Evolutionary conservation across 1,284 basidiomycete species (phyloP).

Genomic region (Rhizopogon parksii): DNA sequence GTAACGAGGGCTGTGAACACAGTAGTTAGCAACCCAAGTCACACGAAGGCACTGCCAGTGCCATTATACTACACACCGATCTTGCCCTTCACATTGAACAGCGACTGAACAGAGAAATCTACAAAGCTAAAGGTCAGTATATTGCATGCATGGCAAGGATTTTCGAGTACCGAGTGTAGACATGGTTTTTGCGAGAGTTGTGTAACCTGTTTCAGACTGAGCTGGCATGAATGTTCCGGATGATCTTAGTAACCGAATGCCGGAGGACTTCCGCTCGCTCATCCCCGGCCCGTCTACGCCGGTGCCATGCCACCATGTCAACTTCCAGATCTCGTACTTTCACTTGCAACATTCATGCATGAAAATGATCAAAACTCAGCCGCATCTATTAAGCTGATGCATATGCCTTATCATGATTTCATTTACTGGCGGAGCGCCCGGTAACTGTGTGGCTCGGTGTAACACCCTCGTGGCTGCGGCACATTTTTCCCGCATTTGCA

Average conservation of each 20-base stretch:
- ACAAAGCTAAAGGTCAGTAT: not conserved
- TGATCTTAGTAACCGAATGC: no score
- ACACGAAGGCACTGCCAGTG: not conserved
- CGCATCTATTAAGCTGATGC: no score
- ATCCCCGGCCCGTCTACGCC: no score
- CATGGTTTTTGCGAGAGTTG: not conserved
- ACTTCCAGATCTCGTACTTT: no score
- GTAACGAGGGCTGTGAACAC: constrained; percentile 60
- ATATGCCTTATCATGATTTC: no score
- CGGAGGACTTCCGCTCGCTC: no score
- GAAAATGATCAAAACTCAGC: no score
- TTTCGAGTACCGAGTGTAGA: not conserved
- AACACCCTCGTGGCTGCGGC: not conserved
- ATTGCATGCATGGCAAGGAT: not conserved
- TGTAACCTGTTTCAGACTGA: no score
- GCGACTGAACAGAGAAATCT: constrained; percentile 54
- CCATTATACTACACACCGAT: constrained; percentile 41
- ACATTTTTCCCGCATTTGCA: not conserved
- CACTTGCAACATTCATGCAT: no score
- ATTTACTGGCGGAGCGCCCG: no score
- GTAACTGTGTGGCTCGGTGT: not conserved
- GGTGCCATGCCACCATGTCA: no score
- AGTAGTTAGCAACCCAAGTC: constrained; percentile 2
- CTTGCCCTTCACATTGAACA: constrained; percentile 74
- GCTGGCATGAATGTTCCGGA: no score